Base-by-base conservation (phyloP, 208 protist species). In the Novymonas esmeraldas region DNA sequence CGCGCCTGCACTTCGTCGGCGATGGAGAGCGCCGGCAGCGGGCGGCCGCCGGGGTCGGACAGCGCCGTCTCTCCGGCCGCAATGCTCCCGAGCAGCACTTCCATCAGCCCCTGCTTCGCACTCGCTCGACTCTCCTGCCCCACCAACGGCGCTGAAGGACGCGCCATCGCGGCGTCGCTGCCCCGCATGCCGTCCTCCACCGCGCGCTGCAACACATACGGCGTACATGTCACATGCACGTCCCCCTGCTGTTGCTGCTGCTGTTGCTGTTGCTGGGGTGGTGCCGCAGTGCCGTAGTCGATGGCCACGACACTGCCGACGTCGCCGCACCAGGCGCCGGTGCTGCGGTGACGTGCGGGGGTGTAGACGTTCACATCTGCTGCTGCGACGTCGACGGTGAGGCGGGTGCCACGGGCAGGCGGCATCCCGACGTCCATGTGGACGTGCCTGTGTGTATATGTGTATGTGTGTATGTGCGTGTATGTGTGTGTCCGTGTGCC, bases 71-170 rank as follows among this genome's bases (percentile, higher is more conserved):
- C 44, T 1, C 60, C 62, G 0, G 46, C 66, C 0, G 60, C 68
- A 11, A 36, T 57, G n/a, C 14, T 59, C 29, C 67, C 64, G 10
- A 85, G 56, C 45, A 90, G 68, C 48, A 67, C 65, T 61, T 78
- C 70, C 67, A 90, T 75, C 51, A 90, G 59, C 1, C 63, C 57
- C 44, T 84, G 72, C 64, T 87, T 85, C 29, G 50, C 64, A 48
- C 81, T 72, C 28, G 36, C 50, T 29, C 36, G 56, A 14, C 34
- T 24, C 59, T 56, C 73, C 33, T 66, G 54, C 50, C 48, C 9
- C 50, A 36, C 55, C 63, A 36, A 45, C 26, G 57, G 36, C 4
- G 46, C 24, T 45, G 52, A 44, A 24, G 42, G 26, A 3, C n/a
- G 33, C 29, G 46, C 31, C 18, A 63, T 28, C 36, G 55, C 16